A percentile compares a stretch with the other conserved stretches of the same genome.
Evolutionary conservation across 352 stramenopile species (phyloP).

Genomic region (Pythium rishiriense): DNA sequence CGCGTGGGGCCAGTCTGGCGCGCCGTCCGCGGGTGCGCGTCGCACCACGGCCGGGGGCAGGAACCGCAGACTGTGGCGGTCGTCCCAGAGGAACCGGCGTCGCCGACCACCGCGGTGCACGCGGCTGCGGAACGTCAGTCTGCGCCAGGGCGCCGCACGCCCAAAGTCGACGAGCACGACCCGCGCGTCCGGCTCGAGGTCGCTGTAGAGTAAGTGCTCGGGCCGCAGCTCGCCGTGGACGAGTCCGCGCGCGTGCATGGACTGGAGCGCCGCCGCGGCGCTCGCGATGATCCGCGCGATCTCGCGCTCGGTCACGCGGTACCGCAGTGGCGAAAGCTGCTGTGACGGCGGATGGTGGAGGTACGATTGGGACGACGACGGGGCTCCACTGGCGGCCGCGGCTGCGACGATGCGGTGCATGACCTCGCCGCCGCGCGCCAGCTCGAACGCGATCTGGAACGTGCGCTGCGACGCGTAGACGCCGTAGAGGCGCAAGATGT

Average conservation of each 20-base stretch:
- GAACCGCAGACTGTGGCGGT: constrained; percentile 60
- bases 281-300: constrained; percentile 51
- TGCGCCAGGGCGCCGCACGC: constrained; percentile 45
- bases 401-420: constrained; percentile 37
- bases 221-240: constrained; percentile 71
- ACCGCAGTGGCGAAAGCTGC: constrained; percentile 10
- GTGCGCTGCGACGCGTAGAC: constrained; percentile 47
- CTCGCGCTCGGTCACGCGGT: constrained; percentile 51
- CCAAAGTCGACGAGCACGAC: constrained; percentile 71
- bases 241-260: constrained; percentile 51
- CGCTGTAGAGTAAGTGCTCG: constrained; percentile 75
- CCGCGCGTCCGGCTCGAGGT: constrained; percentile 58
- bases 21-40: constrained; percentile 28
- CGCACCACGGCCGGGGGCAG: constrained; percentile 59
- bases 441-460: constrained; percentile 76
- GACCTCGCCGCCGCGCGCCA: constrained; percentile 65
- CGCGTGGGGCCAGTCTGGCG: constrained; percentile 54
- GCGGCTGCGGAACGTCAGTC: constrained; percentile 34
- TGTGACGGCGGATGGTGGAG: neutral
- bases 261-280: constrained; percentile 47
- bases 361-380: too few relatives aligned
- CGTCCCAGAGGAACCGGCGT: constrained; percentile 51
- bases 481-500: constrained; percentile 69
- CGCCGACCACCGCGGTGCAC: neutral
- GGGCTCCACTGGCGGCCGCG: too few relatives aligned